Conservation (phyloP, 192 early-diverging fungal genomes). For the Coemansia interrupta region DNA sequence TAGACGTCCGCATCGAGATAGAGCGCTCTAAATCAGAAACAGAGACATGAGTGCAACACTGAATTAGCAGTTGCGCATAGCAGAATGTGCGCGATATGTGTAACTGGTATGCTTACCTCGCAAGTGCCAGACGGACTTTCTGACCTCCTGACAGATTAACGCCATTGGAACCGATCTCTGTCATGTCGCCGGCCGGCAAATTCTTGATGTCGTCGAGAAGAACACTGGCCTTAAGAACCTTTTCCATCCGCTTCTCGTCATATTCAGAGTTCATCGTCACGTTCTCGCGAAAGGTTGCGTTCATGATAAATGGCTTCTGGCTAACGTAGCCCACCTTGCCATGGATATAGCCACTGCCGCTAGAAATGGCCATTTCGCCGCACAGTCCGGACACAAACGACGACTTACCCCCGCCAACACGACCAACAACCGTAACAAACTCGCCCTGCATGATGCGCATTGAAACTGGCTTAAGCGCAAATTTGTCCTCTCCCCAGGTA, state of each 20-base stretch:
- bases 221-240: slow-evolving; percentile 30
- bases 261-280: slow-evolving; percentile 39
- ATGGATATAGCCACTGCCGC: slow-evolving; percentile 63
- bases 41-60: background rate
- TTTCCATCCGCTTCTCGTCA: slow-evolving; percentile 22
- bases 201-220: slow-evolving; percentile 23
- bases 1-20: slow-evolving; percentile 62
- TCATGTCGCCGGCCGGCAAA: slow-evolving; percentile 36
- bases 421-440: slow-evolving; percentile 76
- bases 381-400: slow-evolving; percentile 65
- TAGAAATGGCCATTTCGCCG: slow-evolving; percentile 76
- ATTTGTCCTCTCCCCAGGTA: slow-evolving; percentile 25
- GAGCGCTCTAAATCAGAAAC: slow-evolving; percentile 47
- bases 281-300: slow-evolving; percentile 49
- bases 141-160: slow-evolving; percentile 63
- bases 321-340: slow-evolving; percentile 55
- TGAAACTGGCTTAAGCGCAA: slow-evolving; percentile 59
- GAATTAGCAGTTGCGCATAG: background rate
- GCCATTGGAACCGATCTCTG: slow-evolving; percentile 57
- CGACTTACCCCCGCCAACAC: slow-evolving; percentile 75
- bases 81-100: too few relatives aligned
- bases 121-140: slow-evolving; percentile 60
- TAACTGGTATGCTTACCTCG: slow-evolving; percentile 26
- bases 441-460: slow-evolving; percentile 62
- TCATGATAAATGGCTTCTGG: slow-evolving; percentile 43